phyloP scores from a whole-genome alignment of 2,329 filamentous ascomycete genomes.

The Paracoccidioides lutzii region DNA sequence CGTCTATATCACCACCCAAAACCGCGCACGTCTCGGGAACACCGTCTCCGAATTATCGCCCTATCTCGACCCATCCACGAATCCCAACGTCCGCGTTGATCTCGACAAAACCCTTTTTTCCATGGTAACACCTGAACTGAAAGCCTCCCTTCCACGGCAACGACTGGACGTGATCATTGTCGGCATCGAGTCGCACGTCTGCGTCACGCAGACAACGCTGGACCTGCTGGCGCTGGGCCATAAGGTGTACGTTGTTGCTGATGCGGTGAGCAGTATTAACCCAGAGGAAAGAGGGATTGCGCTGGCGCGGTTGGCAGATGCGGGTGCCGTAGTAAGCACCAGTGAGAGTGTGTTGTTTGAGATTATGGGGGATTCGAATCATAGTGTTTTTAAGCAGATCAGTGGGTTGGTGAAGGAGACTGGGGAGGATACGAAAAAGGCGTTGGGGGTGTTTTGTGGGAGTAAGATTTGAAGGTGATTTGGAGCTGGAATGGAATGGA shows the following conservation, averaged over 20 bases:
- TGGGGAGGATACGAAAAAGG: slow-evolving; percentile 54
- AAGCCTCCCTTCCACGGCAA: slow-evolving; percentile 23
- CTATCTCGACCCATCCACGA: slow-evolving; percentile 37
- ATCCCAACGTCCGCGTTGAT: slow-evolving; percentile 40
- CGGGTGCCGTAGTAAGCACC: slow-evolving; percentile 67
- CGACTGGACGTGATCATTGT: slow-evolving; percentile 58
- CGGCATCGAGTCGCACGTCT: slow-evolving; percentile 89
- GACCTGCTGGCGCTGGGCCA: slow-evolving; percentile 66
- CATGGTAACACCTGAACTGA: slow-evolving; percentile 65
- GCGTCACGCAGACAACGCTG: slow-evolving; percentile 80
- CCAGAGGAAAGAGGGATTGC: slow-evolving; percentile 67
- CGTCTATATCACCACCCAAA: slow-evolving; percentile 77
- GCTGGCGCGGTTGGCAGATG: slow-evolving; percentile 58
- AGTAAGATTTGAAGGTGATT: slow-evolving; percentile 38
- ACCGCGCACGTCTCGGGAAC: slow-evolving; percentile 60
- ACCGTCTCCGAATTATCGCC: slow-evolving; percentile 62
- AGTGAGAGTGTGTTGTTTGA: slow-evolving; percentile 89
- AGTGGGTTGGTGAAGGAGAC: slow-evolving; percentile 68
- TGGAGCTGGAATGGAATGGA: neutral
- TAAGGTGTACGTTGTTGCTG: slow-evolving; percentile 72
- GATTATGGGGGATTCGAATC: slow-evolving; percentile 66
- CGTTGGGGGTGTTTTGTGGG: slow-evolving; percentile 48
- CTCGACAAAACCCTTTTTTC: slow-evolving; percentile 83
- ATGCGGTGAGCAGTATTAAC: slow-evolving; percentile 83
- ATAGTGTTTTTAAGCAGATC: slow-evolving; percentile 57